Conservation (phyloP, 2,329 filamentous ascomycete species). For the Chaetomium sp. region DNA sequence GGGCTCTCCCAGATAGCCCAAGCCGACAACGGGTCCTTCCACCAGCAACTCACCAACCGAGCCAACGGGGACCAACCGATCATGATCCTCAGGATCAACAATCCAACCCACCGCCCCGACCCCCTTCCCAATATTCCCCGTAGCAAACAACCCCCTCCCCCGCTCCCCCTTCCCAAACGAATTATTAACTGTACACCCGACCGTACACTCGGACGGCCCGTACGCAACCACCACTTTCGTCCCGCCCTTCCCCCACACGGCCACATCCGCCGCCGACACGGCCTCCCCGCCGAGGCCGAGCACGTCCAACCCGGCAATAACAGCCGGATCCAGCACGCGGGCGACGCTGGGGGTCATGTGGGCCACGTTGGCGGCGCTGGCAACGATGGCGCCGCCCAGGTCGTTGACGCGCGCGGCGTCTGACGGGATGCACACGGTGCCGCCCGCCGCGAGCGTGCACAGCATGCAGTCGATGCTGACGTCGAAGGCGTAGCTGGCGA, state of each 20-base stretch:
- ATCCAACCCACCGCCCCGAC: constrained; percentile 15
- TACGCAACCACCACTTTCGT: neutral
- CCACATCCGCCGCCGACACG: constrained; percentile 14
- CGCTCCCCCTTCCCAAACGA: neutral
- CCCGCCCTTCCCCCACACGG: neutral
- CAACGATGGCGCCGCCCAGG: constrained; percentile 30
- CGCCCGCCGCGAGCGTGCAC: constrained; percentile 44
- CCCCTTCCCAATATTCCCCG: constrained; percentile 3
- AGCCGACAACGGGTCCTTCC: constrained; percentile 25
- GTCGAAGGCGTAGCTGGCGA: constrained; percentile 46
- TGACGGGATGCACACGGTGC: constrained; percentile 49
- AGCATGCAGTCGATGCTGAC: constrained; percentile 47
- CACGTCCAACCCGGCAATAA: constrained; percentile 29
- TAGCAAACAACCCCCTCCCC: neutral
- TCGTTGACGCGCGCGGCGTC: constrained; percentile 20
- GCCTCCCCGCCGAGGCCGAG: constrained; percentile 34
- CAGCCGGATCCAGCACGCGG: constrained; percentile 28
- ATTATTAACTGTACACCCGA: too few species aligned
- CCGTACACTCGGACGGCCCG: neutral
- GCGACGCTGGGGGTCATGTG: constrained; percentile 18
- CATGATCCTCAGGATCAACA: constrained; percentile 16
- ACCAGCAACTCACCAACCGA: constrained; percentile 31
- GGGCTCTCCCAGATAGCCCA: constrained; percentile 29
- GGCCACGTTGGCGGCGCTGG: neutral
- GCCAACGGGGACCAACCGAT: constrained; percentile 30